These are phyloP conservation scores for Megacollybia marginata DNA, from an alignment of 768 basidiomycete species.

Conservation along the genomic window DNA sequence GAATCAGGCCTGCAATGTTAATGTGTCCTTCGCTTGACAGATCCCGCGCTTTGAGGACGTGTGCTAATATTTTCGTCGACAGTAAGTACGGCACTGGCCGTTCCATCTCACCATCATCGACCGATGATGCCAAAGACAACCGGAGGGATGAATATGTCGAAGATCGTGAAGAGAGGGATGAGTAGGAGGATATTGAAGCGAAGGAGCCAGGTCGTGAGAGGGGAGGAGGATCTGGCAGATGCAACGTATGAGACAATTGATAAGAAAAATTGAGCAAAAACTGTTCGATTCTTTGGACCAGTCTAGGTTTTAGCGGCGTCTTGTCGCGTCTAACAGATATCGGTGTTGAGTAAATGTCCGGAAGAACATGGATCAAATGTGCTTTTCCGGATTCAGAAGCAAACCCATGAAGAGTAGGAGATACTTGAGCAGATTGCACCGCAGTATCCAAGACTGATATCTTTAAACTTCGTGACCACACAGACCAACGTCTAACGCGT, in stretches of 20 bases:
- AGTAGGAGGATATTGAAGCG: not conserved
- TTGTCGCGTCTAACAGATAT: not conserved
- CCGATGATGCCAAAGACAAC: not conserved
- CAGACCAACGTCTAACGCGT: too few relatives aligned
- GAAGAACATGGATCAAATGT: conserved; percentile 18
- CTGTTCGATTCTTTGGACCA: conserved; percentile 30
- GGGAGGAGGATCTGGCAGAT: not conserved
- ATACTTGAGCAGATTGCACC: too few relatives aligned
- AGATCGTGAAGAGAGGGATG: not conserved
- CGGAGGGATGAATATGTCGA: not conserved
- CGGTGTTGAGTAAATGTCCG: conserved; percentile 5
- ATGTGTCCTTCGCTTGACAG: not conserved
- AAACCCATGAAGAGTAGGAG: too few relatives aligned
- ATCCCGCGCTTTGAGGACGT: conserved; percentile 4
- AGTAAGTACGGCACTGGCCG: conserved; percentile 17
- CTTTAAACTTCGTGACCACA: too few relatives aligned
- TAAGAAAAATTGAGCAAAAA: conserved; percentile 29
- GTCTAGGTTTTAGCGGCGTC: conserved; percentile 17
- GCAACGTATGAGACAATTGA: conserved; percentile 4
- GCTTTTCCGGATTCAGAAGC: not conserved
- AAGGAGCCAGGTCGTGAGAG: conserved; percentile 1
- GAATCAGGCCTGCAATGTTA: conserved; percentile 20
- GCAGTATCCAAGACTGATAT: too few relatives aligned
- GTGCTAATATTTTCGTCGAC: conserved; percentile 8
- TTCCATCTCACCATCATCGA: not conserved